phyloP scores from a whole-genome alignment of 495 filamentous ascomycete genomes.

The Podospora conica region DNA sequence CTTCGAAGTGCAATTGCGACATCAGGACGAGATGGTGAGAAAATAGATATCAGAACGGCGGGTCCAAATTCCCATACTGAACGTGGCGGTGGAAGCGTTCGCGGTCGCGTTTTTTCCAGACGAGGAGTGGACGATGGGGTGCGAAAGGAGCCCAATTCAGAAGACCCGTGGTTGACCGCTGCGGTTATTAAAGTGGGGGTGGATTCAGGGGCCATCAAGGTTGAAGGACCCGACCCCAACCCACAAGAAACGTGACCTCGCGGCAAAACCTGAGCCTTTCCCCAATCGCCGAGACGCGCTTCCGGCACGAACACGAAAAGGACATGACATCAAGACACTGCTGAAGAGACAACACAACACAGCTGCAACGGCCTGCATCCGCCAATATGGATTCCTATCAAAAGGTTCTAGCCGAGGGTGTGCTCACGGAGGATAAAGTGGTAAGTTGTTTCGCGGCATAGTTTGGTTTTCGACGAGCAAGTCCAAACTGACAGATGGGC shows the following conservation, averaged over 20 bases:
- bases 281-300: not conserved
- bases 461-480: not conserved
- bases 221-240: not conserved
- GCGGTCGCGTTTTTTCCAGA: slow-evolving; percentile 5
- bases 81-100: not conserved
- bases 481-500: slow-evolving; percentile 3
- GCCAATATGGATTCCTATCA: slow-evolving; percentile 53
- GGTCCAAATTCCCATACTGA: not conserved
- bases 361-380: not conserved
- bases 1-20: not conserved
- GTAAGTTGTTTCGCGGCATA: slow-evolving; percentile 42
- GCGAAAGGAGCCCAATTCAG: not conserved
- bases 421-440: slow-evolving; percentile 69
- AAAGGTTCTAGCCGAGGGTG: slow-evolving; percentile 64
- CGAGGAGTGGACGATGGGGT: not conserved
- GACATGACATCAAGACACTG: not conserved
- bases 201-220: not conserved
- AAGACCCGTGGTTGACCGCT: too few species aligned
- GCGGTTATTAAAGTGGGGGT: not conserved
- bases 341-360: not conserved
- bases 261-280: not conserved
- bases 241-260: slow-evolving; percentile 5
- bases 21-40: not conserved
- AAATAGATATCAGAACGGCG: not conserved
- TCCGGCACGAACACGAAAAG: not conserved